Evolutionary conservation across 2,329 filamentous ascomycete species (phyloP).

Genomic region (Capronia americana): DNA sequence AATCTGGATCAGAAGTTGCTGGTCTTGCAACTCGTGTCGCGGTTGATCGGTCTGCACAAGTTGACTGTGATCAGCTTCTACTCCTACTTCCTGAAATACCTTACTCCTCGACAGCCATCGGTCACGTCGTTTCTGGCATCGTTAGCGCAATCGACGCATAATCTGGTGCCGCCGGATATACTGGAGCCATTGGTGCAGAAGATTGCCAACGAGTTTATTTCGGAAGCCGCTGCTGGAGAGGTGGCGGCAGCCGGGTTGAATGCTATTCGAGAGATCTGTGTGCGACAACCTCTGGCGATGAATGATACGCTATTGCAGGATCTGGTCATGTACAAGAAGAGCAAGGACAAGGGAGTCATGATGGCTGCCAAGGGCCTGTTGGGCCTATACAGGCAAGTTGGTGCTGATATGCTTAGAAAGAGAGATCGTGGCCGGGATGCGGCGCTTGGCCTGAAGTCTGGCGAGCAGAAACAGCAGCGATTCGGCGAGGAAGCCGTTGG

Average conservation of each 20-base stretch:
- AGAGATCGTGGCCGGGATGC: slow-evolving; percentile 91
- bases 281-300: slow-evolving; percentile 93
- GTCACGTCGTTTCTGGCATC: slow-evolving; percentile 94
- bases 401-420: slow-evolving; percentile 85
- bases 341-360: slow-evolving; percentile 98
- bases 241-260: slow-evolving; percentile 92
- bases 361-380: slow-evolving; percentile 96
- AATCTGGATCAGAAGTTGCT: slow-evolving; percentile 86
- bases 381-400: slow-evolving; percentile 88
- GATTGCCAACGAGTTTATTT: slow-evolving; percentile 98
- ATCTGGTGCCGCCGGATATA: slow-evolving; percentile 87
- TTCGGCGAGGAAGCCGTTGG: slow-evolving; percentile 84
- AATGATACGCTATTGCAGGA: slow-evolving; percentile 94
- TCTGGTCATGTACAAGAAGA: slow-evolving; percentile 92
- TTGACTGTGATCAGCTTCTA: slow-evolving; percentile 88
- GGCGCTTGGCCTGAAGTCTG: slow-evolving; percentile 77
- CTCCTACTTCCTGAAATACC: slow-evolving; percentile 93
- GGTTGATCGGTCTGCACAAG: slow-evolving; percentile 90
- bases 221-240: slow-evolving; percentile 87
- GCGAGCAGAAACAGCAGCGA: slow-evolving; percentile 75
- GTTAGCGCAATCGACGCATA: slow-evolving; percentile 88
- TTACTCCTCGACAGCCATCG: slow-evolving; percentile 84
- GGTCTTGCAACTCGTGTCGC: slow-evolving; percentile 88
- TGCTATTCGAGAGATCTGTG: slow-evolving; percentile 91
- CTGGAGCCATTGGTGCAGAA: slow-evolving; percentile 90